Base-by-base conservation (phyloP, 306 rosid species). In the Gleditsia sinensis region DNA sequence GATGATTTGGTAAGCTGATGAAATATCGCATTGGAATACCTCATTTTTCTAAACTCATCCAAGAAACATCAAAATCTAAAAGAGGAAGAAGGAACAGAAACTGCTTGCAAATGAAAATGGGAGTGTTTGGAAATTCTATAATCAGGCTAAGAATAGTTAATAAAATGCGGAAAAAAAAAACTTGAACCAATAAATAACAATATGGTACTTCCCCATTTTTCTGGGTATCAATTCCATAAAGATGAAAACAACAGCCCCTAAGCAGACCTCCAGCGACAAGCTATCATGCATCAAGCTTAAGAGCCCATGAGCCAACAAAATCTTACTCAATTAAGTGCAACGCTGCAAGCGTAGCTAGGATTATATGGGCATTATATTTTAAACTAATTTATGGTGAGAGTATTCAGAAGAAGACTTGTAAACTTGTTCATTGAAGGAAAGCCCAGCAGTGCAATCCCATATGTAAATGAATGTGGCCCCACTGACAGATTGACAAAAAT, bases 401-500 rank as follows among this genome's bases (percentile, higher is more conserved):
- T 62, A 54, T 17, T n/a, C 30, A 9, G 67, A 78, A 32, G 39
- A 78, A 2, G 49, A 70, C 49, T 13, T 1, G 66, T 17, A 62
- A 50, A 69, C 17, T 23, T 6, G 20, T 25, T 21, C 2, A 10
- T 7, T 25, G 45, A 58, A 68, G 40, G 53, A 58, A 48, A 59
- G 34, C 27, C 50, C 17, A 24, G 40, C 45, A 62, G 21, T 50
- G 45, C 78, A 79, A 55, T 55, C 39, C 63, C 27, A 64, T 42
- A 64, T 33, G 19, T 40, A 42, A 28, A 40, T 16, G 9, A 63
- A 54, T 25, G 7, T 32, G 54, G 48, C 11, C 46, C 64, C 40
- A 12, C 28, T 3, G 58, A n/a, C 51, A 78, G 39, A 19, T 19
- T 20, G 51, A 46, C 6, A 23, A 50, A 76, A 39, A 32, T 21